Evolutionary conservation across 2,329 filamentous ascomycete species (phyloP).

Genomic region (Pseudogymnoascus destructans): DNA sequence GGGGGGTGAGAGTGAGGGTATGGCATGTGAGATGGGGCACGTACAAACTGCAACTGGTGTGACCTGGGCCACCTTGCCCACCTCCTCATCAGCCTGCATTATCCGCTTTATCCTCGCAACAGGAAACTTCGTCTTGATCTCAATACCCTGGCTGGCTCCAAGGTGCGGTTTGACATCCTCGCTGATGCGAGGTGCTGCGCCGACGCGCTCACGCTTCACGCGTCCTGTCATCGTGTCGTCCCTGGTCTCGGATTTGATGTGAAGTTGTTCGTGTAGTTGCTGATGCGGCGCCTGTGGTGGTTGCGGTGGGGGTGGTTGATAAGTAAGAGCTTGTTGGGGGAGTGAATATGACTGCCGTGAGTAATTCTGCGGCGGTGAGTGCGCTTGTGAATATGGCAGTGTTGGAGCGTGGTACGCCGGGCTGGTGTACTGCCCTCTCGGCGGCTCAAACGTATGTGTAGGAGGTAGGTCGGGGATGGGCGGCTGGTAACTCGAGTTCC

Average conservation of each 20-base stretch:
- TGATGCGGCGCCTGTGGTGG: not conserved
- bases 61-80: slow-evolving; percentile 95
- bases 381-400: not conserved
- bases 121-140: slow-evolving; percentile 90
- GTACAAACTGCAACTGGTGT: slow-evolving; percentile 82
- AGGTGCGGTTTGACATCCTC: slow-evolving; percentile 10
- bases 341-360: not conserved
- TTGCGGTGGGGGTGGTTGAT: not conserved
- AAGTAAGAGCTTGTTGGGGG: slow-evolving; percentile 2
- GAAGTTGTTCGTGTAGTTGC: not conserved
- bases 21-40: slow-evolving; percentile 24
- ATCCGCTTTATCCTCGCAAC: slow-evolving; percentile 97
- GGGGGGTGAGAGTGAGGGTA: not conserved
- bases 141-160: slow-evolving; percentile 42
- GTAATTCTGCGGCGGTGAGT: not conserved
- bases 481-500: slow-evolving; percentile 19
- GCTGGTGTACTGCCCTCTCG: not conserved
- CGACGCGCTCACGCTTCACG: not conserved
- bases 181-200: not conserved
- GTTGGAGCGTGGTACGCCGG: not conserved
- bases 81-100: slow-evolving; percentile 98
- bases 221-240: not conserved
- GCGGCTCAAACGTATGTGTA: slow-evolving; percentile 13
- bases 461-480: slow-evolving; percentile 22
- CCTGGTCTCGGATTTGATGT: not conserved